Evolutionary conservation across 805 yeast genomes (phyloP), one percentile per base, ranked within the genome.

Genomic region (Candida succiphila): DNA sequence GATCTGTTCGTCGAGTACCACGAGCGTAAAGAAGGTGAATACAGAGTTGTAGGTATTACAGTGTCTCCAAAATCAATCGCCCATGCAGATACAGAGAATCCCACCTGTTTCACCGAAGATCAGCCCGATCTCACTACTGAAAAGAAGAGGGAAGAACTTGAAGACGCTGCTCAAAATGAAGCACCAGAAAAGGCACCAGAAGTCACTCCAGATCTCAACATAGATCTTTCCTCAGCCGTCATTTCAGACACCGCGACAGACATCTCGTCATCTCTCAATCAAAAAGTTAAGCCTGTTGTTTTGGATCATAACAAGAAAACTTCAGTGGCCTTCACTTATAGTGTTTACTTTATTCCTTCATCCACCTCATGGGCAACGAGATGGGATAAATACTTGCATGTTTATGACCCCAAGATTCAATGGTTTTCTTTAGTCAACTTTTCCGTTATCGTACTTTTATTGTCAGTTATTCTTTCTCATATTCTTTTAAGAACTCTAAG

Each of bases 371-470:
- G 97, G 97, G 97, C 96, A 23, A 89, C 97, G 3, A 78, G 98
- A 62, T 92, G 98, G 98, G 98, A 92, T 58, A 85, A 86, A 58
- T 92, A 92, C 54, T 66, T 92, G 49, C 94, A 85, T 47, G 92
- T 83, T 17, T 82, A 78, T 54, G 95, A 85, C 52, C 94, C 96
- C 37, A 80, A 81, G 52, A 83, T 92, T 46, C 96, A 92, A 61
- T 89, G 97, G 96, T 84, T 87, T 49, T 86, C 96, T 2, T 72
- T 92, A 46, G 62, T 87, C 44, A 87, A 87, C 60, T 86, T 94
- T 41, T 76, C 94, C 4, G 56, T 88, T 35, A 74, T 89, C 47
- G 96, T 87, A 7, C 40, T 84, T 8, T 72, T 83, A 43, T 65
- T 92, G 41, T 80, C 92, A 4, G 62, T 78, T 25, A 74, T 87